Conservation (phyloP, 306 rosid genomes). For the Trichosanthes truncata region DNA sequence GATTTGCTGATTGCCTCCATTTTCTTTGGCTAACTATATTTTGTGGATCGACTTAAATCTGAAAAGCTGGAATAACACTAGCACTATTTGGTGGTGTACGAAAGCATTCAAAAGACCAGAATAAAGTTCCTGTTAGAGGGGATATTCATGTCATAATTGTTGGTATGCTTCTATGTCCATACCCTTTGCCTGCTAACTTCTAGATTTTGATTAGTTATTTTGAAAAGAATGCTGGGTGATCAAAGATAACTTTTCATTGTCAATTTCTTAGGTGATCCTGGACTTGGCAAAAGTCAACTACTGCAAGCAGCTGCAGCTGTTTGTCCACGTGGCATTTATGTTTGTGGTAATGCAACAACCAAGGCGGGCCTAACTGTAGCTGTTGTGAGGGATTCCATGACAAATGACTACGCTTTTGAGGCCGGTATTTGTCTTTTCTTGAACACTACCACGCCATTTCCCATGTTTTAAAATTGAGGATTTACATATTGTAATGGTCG, state of each 20-base stretch:
- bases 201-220: slow-evolving; percentile 8
- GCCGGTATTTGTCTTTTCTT: slow-evolving; percentile 43
- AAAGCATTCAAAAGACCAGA: slow-evolving; percentile 75
- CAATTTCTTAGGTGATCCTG: slow-evolving; percentile 72
- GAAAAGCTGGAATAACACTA: slow-evolving; percentile 75
- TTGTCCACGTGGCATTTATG: slow-evolving; percentile 92
- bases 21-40: slow-evolving; percentile 3
- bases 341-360: slow-evolving; percentile 92
- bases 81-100: slow-evolving; percentile 84
- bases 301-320: slow-evolving; percentile 90
- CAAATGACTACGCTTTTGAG: slow-evolving; percentile 85
- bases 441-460: not conserved
- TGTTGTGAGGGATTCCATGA: slow-evolving; percentile 83
- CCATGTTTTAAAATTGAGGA: not conserved
- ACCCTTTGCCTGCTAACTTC: slow-evolving; percentile 16
- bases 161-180: slow-evolving; percentile 47
- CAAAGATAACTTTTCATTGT: slow-evolving; percentile 13
- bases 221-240: slow-evolving; percentile 5
- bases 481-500: not conserved
- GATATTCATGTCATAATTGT: slow-evolving; percentile 89
- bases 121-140: slow-evolving; percentile 96
- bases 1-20: not conserved
- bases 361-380: slow-evolving; percentile 93
- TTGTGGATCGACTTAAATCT: slow-evolving; percentile 11
- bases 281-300: slow-evolving; percentile 89